Conservation (phyloP, 345 rosid genomes). For the Brassica juncea region DNA sequence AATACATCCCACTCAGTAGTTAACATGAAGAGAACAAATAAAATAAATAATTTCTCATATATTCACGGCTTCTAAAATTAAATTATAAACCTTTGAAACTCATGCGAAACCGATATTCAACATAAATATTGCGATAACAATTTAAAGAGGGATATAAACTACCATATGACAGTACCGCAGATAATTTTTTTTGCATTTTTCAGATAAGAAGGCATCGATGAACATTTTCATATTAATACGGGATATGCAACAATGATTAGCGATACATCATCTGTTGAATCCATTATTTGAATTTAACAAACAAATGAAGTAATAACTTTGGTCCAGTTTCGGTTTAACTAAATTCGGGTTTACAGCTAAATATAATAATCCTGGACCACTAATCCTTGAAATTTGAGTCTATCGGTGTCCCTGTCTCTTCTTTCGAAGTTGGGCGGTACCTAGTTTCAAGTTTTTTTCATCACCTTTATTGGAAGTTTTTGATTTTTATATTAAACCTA, state of each 20-base stretch:
- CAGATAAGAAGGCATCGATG: background rate
- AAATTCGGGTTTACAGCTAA: slow-evolving; percentile 31
- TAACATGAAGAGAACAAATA: background rate
- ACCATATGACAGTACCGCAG: background rate
- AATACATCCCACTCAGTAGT: background rate
- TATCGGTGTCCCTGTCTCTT: slow-evolving; percentile 20
- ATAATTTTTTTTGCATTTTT: background rate
- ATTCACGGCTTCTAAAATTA: background rate
- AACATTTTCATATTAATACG: background rate
- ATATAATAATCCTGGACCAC: slow-evolving; percentile 21
- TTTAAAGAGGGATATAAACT: background rate
- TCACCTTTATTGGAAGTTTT: background rate
- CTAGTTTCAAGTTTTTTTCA: slow-evolving; percentile 18
- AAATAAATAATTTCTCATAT: background rate
- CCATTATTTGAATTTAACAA: slow-evolving; percentile 1
- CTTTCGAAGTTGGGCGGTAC: slow-evolving; percentile 39
- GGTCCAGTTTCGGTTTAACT: slow-evolving; percentile 34
- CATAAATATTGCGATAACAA: background rate
- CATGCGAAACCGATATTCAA: background rate
- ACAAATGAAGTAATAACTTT: slow-evolving; percentile 17
- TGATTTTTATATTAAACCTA: background rate
- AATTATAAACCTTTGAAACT: background rate
- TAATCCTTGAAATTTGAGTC: slow-evolving; percentile 20
- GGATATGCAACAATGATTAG: background rate
- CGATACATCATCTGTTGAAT: background rate